phyloP scores from a whole-genome alignment of 2,329 filamentous ascomycete species.

The Aspergillus terreus region DNA sequence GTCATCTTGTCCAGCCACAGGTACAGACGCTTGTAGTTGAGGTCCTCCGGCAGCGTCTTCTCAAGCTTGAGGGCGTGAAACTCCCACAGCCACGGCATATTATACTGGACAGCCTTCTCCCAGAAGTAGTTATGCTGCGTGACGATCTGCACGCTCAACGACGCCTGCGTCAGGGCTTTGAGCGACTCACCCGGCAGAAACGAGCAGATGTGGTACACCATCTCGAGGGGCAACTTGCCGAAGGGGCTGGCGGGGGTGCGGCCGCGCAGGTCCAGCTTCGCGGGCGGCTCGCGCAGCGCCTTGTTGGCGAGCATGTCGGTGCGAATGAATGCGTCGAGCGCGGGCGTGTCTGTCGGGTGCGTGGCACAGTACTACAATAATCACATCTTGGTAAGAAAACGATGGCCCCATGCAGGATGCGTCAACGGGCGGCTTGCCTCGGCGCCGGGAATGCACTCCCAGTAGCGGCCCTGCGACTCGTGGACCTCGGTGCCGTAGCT shows the following conservation, averaged over 20 bases:
- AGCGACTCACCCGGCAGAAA: constrained; percentile 15
- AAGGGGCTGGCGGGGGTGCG: constrained; percentile 15
- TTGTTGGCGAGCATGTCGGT: neutral
- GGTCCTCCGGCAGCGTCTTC: neutral
- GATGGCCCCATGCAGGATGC: neutral
- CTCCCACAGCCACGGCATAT: constrained; percentile 22
- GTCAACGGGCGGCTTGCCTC: constrained; percentile 10
- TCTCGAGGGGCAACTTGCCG: constrained; percentile 14
- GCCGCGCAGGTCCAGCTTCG: constrained; percentile 4
- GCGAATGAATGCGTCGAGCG: constrained; percentile 5
- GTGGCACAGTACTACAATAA: constrained; percentile 14
- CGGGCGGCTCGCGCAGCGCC: constrained; percentile 4
- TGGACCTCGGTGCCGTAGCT: constrained; percentile 15
- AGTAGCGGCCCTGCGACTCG: constrained; percentile 19
- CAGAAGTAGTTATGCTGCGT: constrained; percentile 19
- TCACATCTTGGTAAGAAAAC: no score
- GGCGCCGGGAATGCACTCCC: constrained; percentile 19
- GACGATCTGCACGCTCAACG: constrained; percentile 13
- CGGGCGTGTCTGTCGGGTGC: constrained; percentile 13
- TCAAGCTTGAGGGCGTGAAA: constrained; percentile 2
- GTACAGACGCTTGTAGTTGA: constrained; percentile 17
- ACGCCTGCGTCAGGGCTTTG: constrained; percentile 15
- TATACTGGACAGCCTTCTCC: constrained; percentile 14
- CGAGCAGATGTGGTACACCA: constrained; percentile 17
- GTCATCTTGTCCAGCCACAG: constrained; percentile 15